These are phyloP conservation scores for Boechera divaricarpa DNA, from an alignment of 345 rosid genomes.

Conservation along the genomic window DNA sequence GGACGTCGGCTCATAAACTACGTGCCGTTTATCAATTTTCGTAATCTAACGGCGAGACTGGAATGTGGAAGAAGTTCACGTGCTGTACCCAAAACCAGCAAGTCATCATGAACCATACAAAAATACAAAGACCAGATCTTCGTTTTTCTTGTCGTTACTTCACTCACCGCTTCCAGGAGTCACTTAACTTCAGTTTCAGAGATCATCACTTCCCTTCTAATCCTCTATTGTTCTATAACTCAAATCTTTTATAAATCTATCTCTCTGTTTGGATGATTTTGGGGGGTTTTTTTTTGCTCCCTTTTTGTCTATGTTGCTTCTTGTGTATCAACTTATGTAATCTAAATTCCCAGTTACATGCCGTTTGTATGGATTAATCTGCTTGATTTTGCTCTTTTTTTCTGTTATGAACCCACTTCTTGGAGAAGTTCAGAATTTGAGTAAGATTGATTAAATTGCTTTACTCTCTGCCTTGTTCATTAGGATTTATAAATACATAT, in stretches of 20 bases:
- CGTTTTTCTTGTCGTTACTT: constrained; percentile 22
- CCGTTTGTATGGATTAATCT: not conserved
- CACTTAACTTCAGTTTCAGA: constrained; percentile 18
- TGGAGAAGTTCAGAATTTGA: not conserved
- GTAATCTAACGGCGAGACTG: not conserved
- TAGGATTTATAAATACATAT: constrained; percentile 13
- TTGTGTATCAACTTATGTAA: not conserved
- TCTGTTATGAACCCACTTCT: not conserved
- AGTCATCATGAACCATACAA: constrained; percentile 7
- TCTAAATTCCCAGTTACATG: not conserved
- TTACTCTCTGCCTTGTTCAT: not conserved
- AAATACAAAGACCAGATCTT: constrained; percentile 4
- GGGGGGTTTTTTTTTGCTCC: not conserved
- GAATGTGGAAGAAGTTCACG: constrained; percentile 16
- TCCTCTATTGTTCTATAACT: not conserved
- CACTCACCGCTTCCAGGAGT: constrained; percentile 2
- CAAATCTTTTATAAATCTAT: not conserved
- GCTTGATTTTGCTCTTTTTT: not conserved
- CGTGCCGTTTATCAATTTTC: not conserved
- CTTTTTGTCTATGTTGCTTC: constrained; percentile 10
- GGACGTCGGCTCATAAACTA: not conserved
- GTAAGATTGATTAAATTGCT: constrained; percentile 1
- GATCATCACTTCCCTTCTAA: constrained; percentile 1
- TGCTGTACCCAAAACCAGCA: not conserved
- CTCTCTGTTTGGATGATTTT: constrained; percentile 1